Conservation (phyloP, 441 rosid genomes). For the Arabidopsis lyrata region DNA sequence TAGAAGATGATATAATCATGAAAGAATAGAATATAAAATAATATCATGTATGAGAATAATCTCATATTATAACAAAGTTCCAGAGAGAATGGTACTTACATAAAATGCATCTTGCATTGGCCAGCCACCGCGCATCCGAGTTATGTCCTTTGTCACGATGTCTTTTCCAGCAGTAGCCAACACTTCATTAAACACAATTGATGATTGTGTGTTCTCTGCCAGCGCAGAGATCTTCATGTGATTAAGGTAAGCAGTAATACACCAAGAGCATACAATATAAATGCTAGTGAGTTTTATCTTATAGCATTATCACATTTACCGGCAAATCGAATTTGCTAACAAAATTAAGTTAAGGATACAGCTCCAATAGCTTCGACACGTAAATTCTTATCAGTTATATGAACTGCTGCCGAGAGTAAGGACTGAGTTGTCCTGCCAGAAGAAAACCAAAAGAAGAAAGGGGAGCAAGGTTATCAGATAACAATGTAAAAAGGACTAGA, state of each 20-base stretch:
- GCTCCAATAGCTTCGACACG: slow-evolving; percentile 96
- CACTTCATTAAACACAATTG: slow-evolving; percentile 86
- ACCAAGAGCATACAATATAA: slow-evolving; percentile 36
- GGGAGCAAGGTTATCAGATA: slow-evolving; percentile 28
- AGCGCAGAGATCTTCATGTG: slow-evolving; percentile 74
- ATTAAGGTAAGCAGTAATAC: slow-evolving; percentile 55
- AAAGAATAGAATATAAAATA: background rate
- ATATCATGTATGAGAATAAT: background rate
- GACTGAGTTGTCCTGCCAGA: slow-evolving; percentile 89
- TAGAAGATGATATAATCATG: slow-evolving; percentile 15
- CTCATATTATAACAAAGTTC: slow-evolving; percentile 3
- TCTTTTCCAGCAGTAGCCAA: slow-evolving; percentile 91
- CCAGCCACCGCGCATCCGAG: slow-evolving; percentile 99
- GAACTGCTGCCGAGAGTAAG: slow-evolving; percentile 88
- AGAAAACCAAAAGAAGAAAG: slow-evolving; percentile 34
- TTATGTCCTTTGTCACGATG: slow-evolving; percentile 92
- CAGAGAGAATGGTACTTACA: slow-evolving; percentile 60
- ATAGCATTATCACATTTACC: slow-evolving; percentile 31
- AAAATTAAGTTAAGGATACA: slow-evolving; percentile 67
- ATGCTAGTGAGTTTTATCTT: slow-evolving; percentile 19
- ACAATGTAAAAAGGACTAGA: slow-evolving; percentile 5
- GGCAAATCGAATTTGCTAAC: slow-evolving; percentile 32
- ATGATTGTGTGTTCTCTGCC: slow-evolving; percentile 85
- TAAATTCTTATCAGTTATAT: slow-evolving; percentile 90
- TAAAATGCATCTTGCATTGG: slow-evolving; percentile 98